Conservation (phyloP, 139 green algal genomes). For the Limnomonas spitsbergensis region DNA sequence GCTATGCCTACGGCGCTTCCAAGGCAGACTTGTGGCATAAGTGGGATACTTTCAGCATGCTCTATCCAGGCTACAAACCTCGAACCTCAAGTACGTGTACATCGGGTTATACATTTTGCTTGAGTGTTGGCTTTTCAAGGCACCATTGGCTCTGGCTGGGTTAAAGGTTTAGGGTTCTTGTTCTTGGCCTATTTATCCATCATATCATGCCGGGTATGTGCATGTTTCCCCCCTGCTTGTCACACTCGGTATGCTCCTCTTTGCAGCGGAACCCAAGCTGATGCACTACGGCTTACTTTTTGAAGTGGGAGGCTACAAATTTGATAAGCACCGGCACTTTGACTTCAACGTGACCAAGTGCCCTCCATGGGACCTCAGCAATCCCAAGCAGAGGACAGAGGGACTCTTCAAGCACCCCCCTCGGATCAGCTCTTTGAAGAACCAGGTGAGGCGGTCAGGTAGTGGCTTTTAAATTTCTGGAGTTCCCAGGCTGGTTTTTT, state of each 20-base stretch:
- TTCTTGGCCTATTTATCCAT: too few species aligned
- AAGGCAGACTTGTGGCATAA: conserved; percentile 75
- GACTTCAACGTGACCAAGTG: conserved; percentile 66
- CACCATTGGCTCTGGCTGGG: too few species aligned
- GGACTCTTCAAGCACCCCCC: conserved; percentile 10
- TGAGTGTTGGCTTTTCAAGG: too few species aligned
- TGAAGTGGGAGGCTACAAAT: conserved; percentile 24
- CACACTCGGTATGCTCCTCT: too few species aligned
- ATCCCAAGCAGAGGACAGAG: neutral
- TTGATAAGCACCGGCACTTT: conserved; percentile 64
- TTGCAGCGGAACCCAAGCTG: conserved; percentile 55
- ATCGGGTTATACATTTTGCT: too few species aligned
- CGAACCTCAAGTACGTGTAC: conserved; percentile 50
- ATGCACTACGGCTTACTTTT: conserved; percentile 86
- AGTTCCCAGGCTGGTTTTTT: too few species aligned
- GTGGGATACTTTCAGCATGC: conserved; percentile 60
- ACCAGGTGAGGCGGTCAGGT: neutral
- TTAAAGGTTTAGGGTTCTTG: too few species aligned
- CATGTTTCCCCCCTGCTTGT: too few species aligned
- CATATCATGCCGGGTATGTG: too few species aligned
- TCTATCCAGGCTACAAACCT: conserved; percentile 77
- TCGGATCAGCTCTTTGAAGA: neutral
- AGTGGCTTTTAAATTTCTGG: too few species aligned
- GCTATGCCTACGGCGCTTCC: conserved; percentile 72
- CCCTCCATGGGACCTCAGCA: conserved; percentile 57